These are phyloP conservation scores for Quercus glauca DNA, from an alignment of 306 rosid species.

Conservation along the genomic window DNA sequence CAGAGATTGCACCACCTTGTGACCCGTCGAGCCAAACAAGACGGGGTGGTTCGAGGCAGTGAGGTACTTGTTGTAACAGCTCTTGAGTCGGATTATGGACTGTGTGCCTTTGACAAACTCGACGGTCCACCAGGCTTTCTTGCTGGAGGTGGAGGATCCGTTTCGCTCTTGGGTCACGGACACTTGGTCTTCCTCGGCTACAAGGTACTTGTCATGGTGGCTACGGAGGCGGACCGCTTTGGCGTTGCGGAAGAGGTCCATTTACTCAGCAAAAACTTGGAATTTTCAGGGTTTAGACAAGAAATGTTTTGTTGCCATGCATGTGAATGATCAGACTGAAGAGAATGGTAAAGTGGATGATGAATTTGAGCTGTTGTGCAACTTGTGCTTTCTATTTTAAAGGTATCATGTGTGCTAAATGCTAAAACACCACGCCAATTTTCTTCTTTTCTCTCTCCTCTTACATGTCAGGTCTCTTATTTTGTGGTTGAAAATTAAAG, in stretches of 20 bases:
- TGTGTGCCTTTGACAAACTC: conserved; percentile 55
- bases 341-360: no score
- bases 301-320: no score
- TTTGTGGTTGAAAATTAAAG: no score
- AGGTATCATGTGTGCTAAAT: no score
- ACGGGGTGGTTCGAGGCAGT: conserved; percentile 68
- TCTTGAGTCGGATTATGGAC: conserved; percentile 68
- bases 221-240: conserved; percentile 80
- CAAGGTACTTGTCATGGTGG: conserved; percentile 73
- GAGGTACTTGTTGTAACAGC: conserved; percentile 75
- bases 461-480: no score
- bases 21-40: conserved; percentile 85
- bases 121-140: conserved; percentile 58
- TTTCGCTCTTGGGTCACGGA: conserved; percentile 60
- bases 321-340: no score
- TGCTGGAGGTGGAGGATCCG: conserved; percentile 50
- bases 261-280: conserved; percentile 38
- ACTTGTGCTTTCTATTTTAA: no score
- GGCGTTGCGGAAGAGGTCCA: conserved; percentile 73
- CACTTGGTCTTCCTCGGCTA: conserved; percentile 89
- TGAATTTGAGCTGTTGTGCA: no score
- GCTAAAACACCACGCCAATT: no score
- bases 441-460: no score
- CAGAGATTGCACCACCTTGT: conserved; percentile 62
- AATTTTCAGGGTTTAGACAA: conserved; percentile 21